A percentile compares a stretch with the other conserved stretches of the same genome.
phyloP scores from a whole-genome alignment of 2,329 filamentous ascomycete species.

The Macroventuria anomochaeta region DNA sequence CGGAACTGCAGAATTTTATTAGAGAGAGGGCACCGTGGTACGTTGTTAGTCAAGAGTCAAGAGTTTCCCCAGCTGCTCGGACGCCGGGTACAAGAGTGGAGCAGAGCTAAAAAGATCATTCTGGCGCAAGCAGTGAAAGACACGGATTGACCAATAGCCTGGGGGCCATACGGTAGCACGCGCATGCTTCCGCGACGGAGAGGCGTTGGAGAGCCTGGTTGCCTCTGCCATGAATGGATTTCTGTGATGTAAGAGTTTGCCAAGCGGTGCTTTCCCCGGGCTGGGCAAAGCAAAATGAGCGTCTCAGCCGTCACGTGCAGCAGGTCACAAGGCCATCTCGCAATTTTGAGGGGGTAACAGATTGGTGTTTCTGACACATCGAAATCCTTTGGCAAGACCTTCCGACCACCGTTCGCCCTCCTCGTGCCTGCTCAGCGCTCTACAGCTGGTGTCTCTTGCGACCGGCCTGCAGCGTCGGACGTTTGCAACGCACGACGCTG shows the following conservation, averaged over 20 bases:
- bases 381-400: constrained; percentile 33
- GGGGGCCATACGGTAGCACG: constrained; percentile 16
- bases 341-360: constrained; percentile 31
- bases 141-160: constrained; percentile 23
- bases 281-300: constrained; percentile 23
- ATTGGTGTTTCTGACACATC: constrained; percentile 41
- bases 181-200: constrained; percentile 29
- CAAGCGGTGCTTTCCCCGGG: constrained; percentile 22
- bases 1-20: constrained; percentile 35
- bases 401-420: constrained; percentile 30
- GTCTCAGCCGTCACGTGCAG: constrained; percentile 24
- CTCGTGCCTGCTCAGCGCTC: constrained; percentile 31
- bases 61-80: constrained; percentile 36
- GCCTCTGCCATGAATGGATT: constrained; percentile 23
- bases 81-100: constrained; percentile 32
- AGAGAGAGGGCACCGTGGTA: constrained; percentile 38
- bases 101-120: constrained; percentile 30
- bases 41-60: constrained; percentile 42
- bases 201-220: constrained; percentile 28
- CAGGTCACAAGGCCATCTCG: constrained; percentile 28
- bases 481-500: constrained; percentile 18
- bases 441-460: constrained; percentile 21
- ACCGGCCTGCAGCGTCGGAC: constrained; percentile 22
- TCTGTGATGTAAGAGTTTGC: constrained; percentile 37
- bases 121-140: constrained; percentile 29